Evolutionary conservation across 768 basidiomycete genomes (phyloP), one percentile per base, ranked within the genome.

Genomic region (Trametes villosa): DNA sequence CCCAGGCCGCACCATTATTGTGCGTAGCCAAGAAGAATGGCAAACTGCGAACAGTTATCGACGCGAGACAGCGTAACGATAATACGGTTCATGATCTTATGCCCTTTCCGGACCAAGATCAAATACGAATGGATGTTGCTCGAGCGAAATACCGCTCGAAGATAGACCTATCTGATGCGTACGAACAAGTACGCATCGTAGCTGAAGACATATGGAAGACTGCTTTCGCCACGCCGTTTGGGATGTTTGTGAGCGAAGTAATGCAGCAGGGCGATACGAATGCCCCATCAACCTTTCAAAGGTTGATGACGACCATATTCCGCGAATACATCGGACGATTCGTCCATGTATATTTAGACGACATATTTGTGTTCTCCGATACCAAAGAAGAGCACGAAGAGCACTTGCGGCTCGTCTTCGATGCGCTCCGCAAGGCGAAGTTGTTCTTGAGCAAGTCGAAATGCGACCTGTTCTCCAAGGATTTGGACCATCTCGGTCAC

Each of bases 401-500:
- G 20, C 70, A 78, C 60, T 65, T 81, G 0, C 29, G 53, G 2
- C 33, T 68, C 0, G 70, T 80, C 1, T 73, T 81, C 45, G 63
- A 70, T 0, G 63, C 46, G 0, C 62, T 81, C 0, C 33, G 69
- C 2, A 45, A 69, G 15, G 51, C 66, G 9, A 24, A 71, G 1
- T 65, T 81, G 6, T 78, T 67, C 57, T 63, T 79, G 0, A 74
- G 74, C 36, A 40, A 49, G 12, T 44, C 64, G 20, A 80, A 79
- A 59, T 71, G 71, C 26, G 65, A 78, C 3, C 38, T 77, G 2
- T 76, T 74, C 42, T 57, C 72, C 1, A 38, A 63, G 9, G 29
- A 44, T 4, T 52, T 78, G 34, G 72, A 78, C 27, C 77, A 74
- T 56, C 68, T 81, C 0, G 78, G 80, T 0, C 77, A 79, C 45